Conservation (phyloP, 1,139 yeast genomes). For the Kodamaea arcana region DNA sequence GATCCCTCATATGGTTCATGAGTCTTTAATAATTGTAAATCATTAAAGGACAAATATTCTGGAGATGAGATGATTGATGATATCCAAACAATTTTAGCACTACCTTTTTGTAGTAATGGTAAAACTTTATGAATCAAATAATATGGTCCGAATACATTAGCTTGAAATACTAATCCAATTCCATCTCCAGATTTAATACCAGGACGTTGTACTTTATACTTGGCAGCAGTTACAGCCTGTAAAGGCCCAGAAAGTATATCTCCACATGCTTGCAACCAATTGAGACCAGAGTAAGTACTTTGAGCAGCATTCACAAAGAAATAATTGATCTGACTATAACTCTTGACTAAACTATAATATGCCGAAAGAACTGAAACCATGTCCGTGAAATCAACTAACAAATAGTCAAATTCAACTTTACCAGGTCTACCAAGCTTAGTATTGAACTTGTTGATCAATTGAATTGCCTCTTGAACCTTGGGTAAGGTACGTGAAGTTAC, state of each 20-base stretch:
- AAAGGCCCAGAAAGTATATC: conserved; percentile 65
- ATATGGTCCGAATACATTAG: conserved; percentile 93
- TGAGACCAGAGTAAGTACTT: conserved; percentile 80
- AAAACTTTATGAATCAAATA: conserved; percentile 63
- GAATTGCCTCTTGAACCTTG: conserved; percentile 73
- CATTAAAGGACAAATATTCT: conserved; percentile 64
- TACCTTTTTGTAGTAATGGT: conserved; percentile 50
- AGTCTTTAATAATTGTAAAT: conserved; percentile 64
- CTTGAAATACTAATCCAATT: conserved; percentile 87
- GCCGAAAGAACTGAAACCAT: conserved; percentile 84
- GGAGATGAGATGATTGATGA: conserved; percentile 78
- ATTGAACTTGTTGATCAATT: conserved; percentile 51
- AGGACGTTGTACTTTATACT: conserved; percentile 72
- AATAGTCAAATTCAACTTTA: conserved; percentile 75
- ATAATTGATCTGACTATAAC: conserved; percentile 67
- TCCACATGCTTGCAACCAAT: conserved; percentile 72
- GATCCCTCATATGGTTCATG: conserved; percentile 86
- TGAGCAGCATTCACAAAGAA: conserved; percentile 87
- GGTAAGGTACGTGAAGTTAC: conserved; percentile 89
- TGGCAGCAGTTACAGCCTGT: conserved; percentile 79
- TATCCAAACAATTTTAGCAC: conserved; percentile 77
- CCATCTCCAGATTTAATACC: conserved; percentile 73
- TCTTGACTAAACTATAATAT: conserved; percentile 60
- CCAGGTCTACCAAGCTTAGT: conserved; percentile 41
- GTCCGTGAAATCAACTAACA: conserved; percentile 81